Conservation (phyloP, 2,329 filamentous ascomycete species). For the Acarospora socialis region DNA sequence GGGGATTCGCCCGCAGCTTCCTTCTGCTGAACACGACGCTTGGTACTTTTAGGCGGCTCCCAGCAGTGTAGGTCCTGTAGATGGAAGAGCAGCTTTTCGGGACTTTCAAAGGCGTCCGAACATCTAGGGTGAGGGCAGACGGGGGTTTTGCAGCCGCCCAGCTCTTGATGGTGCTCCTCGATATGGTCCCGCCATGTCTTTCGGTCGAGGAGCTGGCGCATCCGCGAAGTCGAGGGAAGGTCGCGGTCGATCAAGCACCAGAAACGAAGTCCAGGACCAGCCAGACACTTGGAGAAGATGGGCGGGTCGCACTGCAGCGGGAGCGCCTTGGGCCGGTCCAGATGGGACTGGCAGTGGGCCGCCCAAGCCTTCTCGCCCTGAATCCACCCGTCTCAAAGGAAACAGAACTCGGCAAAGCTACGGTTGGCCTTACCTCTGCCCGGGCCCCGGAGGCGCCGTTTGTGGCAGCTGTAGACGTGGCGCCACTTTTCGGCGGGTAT, state of each 20-base stretch:
- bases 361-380: conserved; percentile 1
- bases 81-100: conserved; percentile 11
- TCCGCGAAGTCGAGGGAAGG: conserved; percentile 10
- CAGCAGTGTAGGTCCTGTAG: conserved; percentile 6
- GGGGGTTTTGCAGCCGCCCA: conserved; percentile 7
- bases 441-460: conserved; percentile 2
- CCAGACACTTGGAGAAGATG: conserved; percentile 8
- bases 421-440: neutral
- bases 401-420: conserved; percentile 6
- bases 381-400: conserved; percentile 6
- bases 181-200: conserved; percentile 10
- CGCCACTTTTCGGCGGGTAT: conserved; percentile 3
- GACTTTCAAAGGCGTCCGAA: conserved; percentile 10
- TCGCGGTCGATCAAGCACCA: conserved; percentile 8
- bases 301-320: conserved; percentile 10
- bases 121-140: conserved; percentile 11
- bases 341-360: conserved; percentile 1
- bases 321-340: conserved; percentile 2
- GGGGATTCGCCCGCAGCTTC: too few species aligned
- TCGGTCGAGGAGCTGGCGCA: conserved; percentile 11
- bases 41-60: conserved; percentile 2
- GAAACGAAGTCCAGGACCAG: conserved; percentile 9
- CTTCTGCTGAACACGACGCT: too few species aligned
- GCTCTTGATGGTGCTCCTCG: conserved; percentile 7
- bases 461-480: conserved; percentile 6